These are phyloP conservation scores for Pseudogymnoascus sp. DNA, from an alignment of 2,329 filamentous ascomycete genomes.

Conservation along the genomic window DNA sequence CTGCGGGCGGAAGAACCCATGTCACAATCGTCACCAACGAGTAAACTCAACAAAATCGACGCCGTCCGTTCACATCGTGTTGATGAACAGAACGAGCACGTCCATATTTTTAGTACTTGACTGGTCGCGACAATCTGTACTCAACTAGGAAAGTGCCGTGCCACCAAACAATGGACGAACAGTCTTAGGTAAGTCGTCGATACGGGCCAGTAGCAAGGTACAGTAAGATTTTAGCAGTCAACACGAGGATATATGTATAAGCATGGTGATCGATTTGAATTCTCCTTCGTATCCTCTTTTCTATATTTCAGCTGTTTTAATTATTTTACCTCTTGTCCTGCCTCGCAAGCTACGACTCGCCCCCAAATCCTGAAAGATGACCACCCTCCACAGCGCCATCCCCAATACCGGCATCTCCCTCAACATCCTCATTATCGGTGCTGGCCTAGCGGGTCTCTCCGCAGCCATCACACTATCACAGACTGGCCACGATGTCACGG, in stretches of 20 bases:
- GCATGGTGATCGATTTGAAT: neutral
- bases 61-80: neutral
- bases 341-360: neutral
- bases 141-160: neutral
- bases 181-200: neutral
- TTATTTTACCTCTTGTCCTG: neutral
- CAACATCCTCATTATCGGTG: slow-evolving; percentile 25
- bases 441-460: slow-evolving; percentile 35
- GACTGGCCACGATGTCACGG: slow-evolving; percentile 26
- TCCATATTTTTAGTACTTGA: neutral
- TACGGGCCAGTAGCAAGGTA: neutral
- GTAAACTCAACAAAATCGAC: neutral
- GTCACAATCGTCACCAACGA: neutral
- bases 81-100: neutral
- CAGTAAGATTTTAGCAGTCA: slow-evolving; percentile 5
- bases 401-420: neutral
- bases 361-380: neutral
- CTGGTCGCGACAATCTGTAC: neutral
- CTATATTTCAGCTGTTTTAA: neutral
- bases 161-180: no score
- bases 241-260: neutral
- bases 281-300: neutral
- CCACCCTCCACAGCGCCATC: neutral
- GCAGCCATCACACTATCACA: slow-evolving; percentile 17
- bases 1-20: neutral